Evolutionary conservation across 2,329 filamentous ascomycete genomes (phyloP).

Genomic region (Tolypocladium pustulatum): DNA sequence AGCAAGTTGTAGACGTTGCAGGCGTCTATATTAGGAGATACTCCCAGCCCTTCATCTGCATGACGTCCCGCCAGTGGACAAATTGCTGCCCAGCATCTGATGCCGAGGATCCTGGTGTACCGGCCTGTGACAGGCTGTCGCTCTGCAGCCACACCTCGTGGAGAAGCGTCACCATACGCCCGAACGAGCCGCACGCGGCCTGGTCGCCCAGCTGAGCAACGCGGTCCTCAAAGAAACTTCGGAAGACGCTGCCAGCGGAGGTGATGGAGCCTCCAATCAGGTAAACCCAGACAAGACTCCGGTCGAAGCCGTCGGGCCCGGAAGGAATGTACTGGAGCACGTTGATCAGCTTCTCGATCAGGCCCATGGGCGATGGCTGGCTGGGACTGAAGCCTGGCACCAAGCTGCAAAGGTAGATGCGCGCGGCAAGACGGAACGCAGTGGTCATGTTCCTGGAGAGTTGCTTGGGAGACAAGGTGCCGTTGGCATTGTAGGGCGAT

Average conservation of each 20-base stretch:
- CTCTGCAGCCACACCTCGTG: conserved; percentile 79
- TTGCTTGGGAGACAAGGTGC: conserved; percentile 70
- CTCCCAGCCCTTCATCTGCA: conserved; percentile 86
- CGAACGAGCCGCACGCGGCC: conserved; percentile 75
- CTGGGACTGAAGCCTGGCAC: conserved; percentile 77
- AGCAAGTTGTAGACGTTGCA: conserved; percentile 4
- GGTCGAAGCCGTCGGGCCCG: conserved; percentile 75
- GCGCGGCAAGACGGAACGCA: conserved; percentile 82
- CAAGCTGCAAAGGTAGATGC: conserved; percentile 93
- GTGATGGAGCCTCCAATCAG: conserved; percentile 78
- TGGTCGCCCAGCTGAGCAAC: conserved; percentile 63
- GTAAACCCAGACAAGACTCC: conserved; percentile 86
- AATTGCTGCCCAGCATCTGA: conserved; percentile 42
- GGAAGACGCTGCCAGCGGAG: conserved; percentile 62
- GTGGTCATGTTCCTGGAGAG: conserved; percentile 81
- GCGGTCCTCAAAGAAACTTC: conserved; percentile 67
- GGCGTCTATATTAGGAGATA: conserved; percentile 67
- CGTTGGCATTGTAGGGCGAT: conserved; percentile 56
- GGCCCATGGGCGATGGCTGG: conserved; percentile 61
- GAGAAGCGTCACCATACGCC: conserved; percentile 68
- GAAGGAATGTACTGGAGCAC: conserved; percentile 74
- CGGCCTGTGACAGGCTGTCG: conserved; percentile 34
- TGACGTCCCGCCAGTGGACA: conserved; percentile 91
- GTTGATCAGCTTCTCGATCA: conserved; percentile 68
- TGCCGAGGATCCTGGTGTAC: conserved; percentile 23